Evolutionary conservation across 257 asterid genomes (phyloP).

Genomic region (Solanum dulcamara): DNA sequence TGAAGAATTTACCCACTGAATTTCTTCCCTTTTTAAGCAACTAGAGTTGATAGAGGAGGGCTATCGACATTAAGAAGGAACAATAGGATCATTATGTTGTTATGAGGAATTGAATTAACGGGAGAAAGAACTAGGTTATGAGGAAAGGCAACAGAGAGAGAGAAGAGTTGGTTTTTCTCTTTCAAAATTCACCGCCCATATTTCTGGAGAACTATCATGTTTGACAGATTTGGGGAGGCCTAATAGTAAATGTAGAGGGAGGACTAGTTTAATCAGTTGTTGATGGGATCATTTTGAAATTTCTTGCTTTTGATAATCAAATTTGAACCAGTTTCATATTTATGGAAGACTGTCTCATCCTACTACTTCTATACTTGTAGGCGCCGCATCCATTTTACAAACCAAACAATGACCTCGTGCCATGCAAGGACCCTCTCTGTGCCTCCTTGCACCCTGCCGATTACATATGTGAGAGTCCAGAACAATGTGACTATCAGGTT

Average conservation of each 20-base stretch:
- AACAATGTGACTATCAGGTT: slow-evolving; percentile 92
- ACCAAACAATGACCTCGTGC: slow-evolving; percentile 83
- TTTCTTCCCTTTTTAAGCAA: neutral
- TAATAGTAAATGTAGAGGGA: neutral
- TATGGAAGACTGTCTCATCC: neutral
- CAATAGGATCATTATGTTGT: neutral
- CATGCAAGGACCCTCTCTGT: slow-evolving; percentile 78
- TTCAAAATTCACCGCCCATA: neutral
- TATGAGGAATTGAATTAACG: neutral
- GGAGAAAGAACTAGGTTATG: neutral
- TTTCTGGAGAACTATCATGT: neutral
- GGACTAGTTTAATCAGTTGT: neutral
- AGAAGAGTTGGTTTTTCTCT: neutral
- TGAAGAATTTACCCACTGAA: neutral
- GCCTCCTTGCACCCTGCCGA: slow-evolving; percentile 79
- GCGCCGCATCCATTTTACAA: slow-evolving; percentile 88
- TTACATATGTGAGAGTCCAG: slow-evolving; percentile 60
- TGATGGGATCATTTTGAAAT: neutral
- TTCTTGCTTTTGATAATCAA: neutral
- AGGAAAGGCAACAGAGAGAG: neutral
- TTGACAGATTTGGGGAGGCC: neutral
- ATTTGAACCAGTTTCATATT: neutral
- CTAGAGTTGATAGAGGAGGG: neutral
- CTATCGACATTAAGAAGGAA: neutral
- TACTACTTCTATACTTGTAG: slow-evolving; percentile 16